Evolutionary conservation across 2,329 filamentous ascomycete genomes (phyloP), one percentile per base, ranked within the genome.

Genomic region (Hymenoscyphus salicellus): DNA sequence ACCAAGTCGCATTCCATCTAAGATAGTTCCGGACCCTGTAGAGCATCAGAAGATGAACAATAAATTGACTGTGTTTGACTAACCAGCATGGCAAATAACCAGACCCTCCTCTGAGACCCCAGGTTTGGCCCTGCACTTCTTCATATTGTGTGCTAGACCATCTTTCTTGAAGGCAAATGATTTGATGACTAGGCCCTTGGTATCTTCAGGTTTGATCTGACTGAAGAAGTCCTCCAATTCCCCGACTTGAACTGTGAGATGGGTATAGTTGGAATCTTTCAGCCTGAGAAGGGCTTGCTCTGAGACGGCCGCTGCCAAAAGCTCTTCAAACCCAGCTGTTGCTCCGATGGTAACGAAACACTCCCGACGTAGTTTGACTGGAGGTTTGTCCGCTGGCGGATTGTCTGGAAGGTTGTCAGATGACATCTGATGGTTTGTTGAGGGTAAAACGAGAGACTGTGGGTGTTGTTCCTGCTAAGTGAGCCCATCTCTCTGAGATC

Each of bases 291-390:
- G 81, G 73, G 95, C 93, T 0, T 76, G 71, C 0, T 83, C 78
- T 20, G 82, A 79, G 5, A 96, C 79, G 11, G 89, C 84, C 36
- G 89, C 85, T 55, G 83, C 78, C 63, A 97, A 84, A 1, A 99
- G 84, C 6, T 82, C 77, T 61, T 84, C 82, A 78, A 99, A 99
- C 23, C 89, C 86, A 17, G 93, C 93, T 0, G 94, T 99, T 5
- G 95, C 94, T 63, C 95, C 95, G 33, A 97, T 90, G 0, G 95
- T 98, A 63, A 97, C 89, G 70, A 99, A 91, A 75, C 91, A 95
- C 61, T 72, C 70, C 61, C 69, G 68, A 30, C 32, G 60, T 32
- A 62, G 33, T 23, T 30, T 41, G 49, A 59, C 46, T 32, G 41
- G 14, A 11, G 8, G n/a, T 5, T 26, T 14, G n/a, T 30, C 59